Evolutionary conservation across 2,329 filamentous ascomycete genomes (phyloP).

Genomic region (Colletotrichum coccodes): DNA sequence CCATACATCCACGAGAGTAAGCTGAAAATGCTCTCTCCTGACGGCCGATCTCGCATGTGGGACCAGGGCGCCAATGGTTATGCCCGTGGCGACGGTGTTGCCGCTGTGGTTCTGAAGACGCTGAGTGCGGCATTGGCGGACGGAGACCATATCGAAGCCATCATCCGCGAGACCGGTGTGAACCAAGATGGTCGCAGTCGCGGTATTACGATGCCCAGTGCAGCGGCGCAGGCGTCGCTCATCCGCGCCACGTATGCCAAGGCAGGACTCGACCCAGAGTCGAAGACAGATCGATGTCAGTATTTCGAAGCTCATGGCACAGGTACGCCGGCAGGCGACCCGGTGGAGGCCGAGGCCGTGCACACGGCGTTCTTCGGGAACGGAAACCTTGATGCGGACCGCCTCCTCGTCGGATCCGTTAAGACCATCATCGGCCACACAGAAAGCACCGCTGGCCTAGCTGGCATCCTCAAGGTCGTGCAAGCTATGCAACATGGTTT

Average conservation of each 20-base stretch:
- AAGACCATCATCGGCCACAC: constrained; percentile 43
- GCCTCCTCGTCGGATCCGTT: constrained; percentile 38
- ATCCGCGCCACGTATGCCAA: constrained; percentile 40
- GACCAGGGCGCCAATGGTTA: constrained; percentile 60
- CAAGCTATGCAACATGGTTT: constrained; percentile 34
- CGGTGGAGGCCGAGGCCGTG: constrained; percentile 46
- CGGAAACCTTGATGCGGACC: constrained; percentile 44
- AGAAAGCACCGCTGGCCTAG: constrained; percentile 40
- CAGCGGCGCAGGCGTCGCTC: constrained; percentile 38
- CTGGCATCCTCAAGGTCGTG: constrained; percentile 39
- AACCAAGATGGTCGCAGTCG: constrained; percentile 38
- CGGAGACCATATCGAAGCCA: constrained; percentile 38
- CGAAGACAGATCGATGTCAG: constrained; percentile 24
- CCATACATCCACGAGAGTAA: constrained; percentile 32
- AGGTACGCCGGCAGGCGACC: constrained; percentile 50
- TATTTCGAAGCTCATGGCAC: constrained; percentile 50
- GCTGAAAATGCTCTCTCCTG: constrained; percentile 14
- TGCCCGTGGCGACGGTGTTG: constrained; percentile 62
- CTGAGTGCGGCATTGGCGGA: constrained; percentile 52
- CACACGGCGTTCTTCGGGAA: constrained; percentile 39
- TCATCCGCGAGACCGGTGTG: constrained; percentile 37
- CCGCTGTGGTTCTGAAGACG: constrained; percentile 56
- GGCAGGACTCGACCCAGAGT: constrained; percentile 16
- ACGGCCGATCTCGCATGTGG: constrained; percentile 49
- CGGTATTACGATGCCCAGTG: constrained; percentile 49